Evolutionary conservation across 2,329 filamentous ascomycete genomes (phyloP), one percentile per base, ranked within the genome.

Genomic region (Cercospora sojina): DNA sequence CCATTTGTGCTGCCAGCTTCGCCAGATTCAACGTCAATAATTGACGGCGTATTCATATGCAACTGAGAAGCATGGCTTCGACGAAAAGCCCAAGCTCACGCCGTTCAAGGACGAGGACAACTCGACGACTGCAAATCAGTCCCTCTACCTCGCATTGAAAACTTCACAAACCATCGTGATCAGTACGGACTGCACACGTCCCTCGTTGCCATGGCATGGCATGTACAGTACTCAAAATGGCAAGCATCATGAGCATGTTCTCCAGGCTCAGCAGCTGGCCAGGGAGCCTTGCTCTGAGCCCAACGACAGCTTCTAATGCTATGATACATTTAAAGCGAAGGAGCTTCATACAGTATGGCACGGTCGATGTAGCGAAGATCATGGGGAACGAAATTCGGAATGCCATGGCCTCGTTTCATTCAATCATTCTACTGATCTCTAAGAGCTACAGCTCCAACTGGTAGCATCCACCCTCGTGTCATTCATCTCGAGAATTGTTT

Each of bases 381-480:
- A n/a, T n/a, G n/a, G n/a, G n/a, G n/a, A n/a, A n/a, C n/a, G n/a
- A n/a, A n/a, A n/a, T n/a, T n/a, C n/a, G n/a, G n/a, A 23, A 5
- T 47, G 43, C 10, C 47, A 53, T 53, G 23, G 6, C n/a, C 47
- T 29, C 47, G 4, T 53, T 53, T 23, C 32, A 59, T 41, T 38
- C 20, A 10, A 10, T 59, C 56, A 10, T 27, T 38, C 18, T 41
- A 43, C 10, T 10, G 1, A 58, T 23, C 27, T 41, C 29, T 59
- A 41, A 53, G 47, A 53, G 47, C 47, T n/a, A n/a, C 12, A 38
- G 56, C 56, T 59, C 43, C 56, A 43, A 43, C 56, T 59, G 56
- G 56, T 41, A 59, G 32, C 32, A 41, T 25, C 47, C 5, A 53
- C 3, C 47, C 23, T 27, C 35, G 5, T 25, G 3, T 2, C 25